Percentiles rank a stretch among this genome's conserved stretches.
These are phyloP conservation scores for Jaenimonas drosophilae DNA, from an alignment of 208 protist genomes.

Conservation along the genomic window DNA sequence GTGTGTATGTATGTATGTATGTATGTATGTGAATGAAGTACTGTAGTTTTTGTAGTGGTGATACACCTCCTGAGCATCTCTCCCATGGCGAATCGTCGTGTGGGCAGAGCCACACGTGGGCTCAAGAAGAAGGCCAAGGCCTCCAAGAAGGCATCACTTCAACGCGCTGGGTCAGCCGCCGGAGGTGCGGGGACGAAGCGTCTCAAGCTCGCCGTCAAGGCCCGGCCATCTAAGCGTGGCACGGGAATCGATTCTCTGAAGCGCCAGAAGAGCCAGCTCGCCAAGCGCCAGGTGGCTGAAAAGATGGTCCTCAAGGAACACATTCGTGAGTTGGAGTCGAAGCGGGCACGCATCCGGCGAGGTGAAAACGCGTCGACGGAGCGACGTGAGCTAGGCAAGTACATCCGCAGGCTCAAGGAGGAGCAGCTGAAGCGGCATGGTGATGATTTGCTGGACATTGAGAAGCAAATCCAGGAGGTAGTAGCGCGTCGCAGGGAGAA, in stretches of 20 bases:
- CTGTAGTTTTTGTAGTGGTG: too few species aligned
- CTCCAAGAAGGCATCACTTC: constrained; percentile 12
- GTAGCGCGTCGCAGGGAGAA: background rate
- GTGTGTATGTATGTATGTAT: constrained; percentile 6
- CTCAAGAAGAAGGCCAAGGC: constrained; percentile 30
- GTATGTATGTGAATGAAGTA: constrained; percentile 3
- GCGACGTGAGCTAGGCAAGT: constrained; percentile 82
- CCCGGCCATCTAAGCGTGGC: constrained; percentile 1
- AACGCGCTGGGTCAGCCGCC: background rate
- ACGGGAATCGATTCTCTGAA: constrained; percentile 11
- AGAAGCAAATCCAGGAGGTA: constrained; percentile 39
- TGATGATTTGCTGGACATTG: constrained; percentile 44
- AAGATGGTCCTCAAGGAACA: constrained; percentile 81
- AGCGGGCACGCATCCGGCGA: constrained; percentile 43
- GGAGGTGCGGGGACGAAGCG: background rate
- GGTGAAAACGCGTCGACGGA: constrained; percentile 73
- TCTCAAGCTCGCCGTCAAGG: constrained; percentile 2
- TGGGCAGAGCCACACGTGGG: too few species aligned
- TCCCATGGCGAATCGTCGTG: too few species aligned
- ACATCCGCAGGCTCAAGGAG: constrained; percentile 73
- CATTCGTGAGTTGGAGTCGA: constrained; percentile 53
- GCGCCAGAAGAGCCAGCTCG: constrained; percentile 35
- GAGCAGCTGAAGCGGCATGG: constrained; percentile 72
- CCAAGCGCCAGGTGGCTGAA: constrained; percentile 70
- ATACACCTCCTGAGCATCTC: too few species aligned